phyloP scores from a whole-genome alignment of 805 yeast genomes.

The Saccharomycopsis selenospora region DNA sequence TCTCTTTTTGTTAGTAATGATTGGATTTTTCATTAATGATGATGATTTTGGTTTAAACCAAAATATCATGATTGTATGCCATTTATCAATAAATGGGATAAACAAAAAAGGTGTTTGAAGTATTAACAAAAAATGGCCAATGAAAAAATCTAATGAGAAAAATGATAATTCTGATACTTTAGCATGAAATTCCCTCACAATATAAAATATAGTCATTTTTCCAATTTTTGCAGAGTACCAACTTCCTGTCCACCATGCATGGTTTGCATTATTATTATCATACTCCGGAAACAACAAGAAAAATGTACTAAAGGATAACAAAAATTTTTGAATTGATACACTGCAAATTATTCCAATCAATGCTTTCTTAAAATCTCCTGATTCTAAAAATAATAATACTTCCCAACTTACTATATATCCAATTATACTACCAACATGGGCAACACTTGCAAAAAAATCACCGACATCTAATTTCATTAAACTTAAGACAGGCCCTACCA shows the following conservation, averaged over 20 bases:
- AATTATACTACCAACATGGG: constrained; percentile 91
- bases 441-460: constrained; percentile 64
- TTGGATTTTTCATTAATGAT: constrained; percentile 91
- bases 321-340: constrained; percentile 78
- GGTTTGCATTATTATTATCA: constrained; percentile 89
- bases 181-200: constrained; percentile 90
- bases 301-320: constrained; percentile 78
- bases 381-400: constrained; percentile 95
- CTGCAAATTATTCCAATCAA: constrained; percentile 78
- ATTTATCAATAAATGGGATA: constrained; percentile 86
- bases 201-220: constrained; percentile 90
- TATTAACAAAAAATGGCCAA: constrained; percentile 86
- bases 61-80: constrained; percentile 98
- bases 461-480: constrained; percentile 24
- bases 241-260: constrained; percentile 99
- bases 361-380: constrained; percentile 82
- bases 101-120: constrained; percentile 80
- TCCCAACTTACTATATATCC: constrained; percentile 83
- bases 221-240: constrained; percentile 97
- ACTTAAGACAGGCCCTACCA: constrained; percentile 43
- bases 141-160: constrained; percentile 92
- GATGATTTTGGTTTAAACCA: constrained; percentile 97
- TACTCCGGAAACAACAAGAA: constrained; percentile 86
- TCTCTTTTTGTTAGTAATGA: constrained; percentile 81
- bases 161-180: constrained; percentile 90